Conservation (phyloP, 768 basidiomycete genomes). For the Rhizopogon roseolus region DNA sequence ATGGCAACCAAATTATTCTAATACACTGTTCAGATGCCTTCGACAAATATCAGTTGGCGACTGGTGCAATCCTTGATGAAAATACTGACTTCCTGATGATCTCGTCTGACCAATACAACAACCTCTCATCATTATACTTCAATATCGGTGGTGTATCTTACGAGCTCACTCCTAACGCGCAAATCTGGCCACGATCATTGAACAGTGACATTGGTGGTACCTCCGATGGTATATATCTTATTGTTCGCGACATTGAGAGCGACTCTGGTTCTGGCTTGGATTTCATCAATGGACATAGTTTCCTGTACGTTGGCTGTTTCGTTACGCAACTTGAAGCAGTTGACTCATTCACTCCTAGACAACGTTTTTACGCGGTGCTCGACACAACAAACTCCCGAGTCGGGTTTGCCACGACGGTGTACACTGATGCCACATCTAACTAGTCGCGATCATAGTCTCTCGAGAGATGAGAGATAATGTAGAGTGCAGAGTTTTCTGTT, state of each 20-base stretch:
- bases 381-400: constrained; percentile 26
- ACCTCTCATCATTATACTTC: constrained; percentile 21
- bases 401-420: constrained; percentile 29
- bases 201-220: constrained; percentile 24
- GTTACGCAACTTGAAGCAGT: not conserved
- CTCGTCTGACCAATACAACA: constrained; percentile 17
- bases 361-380: constrained; percentile 33
- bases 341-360: constrained; percentile 1
- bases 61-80: constrained; percentile 20
- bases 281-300: constrained; percentile 17
- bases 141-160: constrained; percentile 17
- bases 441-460: not conserved
- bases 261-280: constrained; percentile 11
- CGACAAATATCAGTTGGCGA: constrained; percentile 14
- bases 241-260: constrained; percentile 17
- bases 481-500: no score
- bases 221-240: constrained; percentile 19
- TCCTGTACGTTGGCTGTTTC: constrained; percentile 34
- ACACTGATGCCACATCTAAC: constrained; percentile 13
- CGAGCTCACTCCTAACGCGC: constrained; percentile 19
- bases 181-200: constrained; percentile 30
- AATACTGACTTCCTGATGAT: constrained; percentile 26
- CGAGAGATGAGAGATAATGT: no score
- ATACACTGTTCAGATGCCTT: constrained; percentile 15
- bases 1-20: not conserved